Conservation (phyloP, 2,329 filamentous ascomycete species). For the Chaetomiaceae sp. region DNA sequence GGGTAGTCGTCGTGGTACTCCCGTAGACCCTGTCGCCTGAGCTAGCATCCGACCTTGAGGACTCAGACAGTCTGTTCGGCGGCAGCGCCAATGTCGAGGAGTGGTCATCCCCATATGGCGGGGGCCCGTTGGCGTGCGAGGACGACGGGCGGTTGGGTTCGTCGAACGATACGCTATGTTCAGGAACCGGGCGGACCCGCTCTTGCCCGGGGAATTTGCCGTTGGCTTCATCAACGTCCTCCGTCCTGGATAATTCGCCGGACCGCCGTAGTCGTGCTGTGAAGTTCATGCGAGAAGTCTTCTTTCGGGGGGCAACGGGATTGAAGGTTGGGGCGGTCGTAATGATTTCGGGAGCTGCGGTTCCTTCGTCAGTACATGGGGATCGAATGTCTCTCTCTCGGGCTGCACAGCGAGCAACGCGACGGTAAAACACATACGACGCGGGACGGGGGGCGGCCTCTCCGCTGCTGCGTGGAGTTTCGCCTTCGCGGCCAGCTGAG, state of each 20-base stretch:
- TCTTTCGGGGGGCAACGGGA: constrained; percentile 49
- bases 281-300: constrained; percentile 52
- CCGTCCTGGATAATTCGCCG: constrained; percentile 43
- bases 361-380: constrained; percentile 28
- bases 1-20: constrained; percentile 57
- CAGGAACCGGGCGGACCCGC: constrained; percentile 37
- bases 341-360: constrained; percentile 69
- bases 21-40: constrained; percentile 62
- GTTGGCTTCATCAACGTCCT: constrained; percentile 28
- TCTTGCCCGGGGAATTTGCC: constrained; percentile 32
- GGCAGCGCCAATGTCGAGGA: constrained; percentile 60
- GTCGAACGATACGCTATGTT: constrained; percentile 55
- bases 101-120: constrained; percentile 57
- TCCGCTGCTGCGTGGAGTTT: constrained; percentile 59
- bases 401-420: too few species aligned
- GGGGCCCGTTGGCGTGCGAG: constrained; percentile 38
- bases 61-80: constrained; percentile 70
- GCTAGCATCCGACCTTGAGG: constrained; percentile 83
- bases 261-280: constrained; percentile 51
- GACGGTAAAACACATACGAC: constrained; percentile 44
- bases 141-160: constrained; percentile 51
- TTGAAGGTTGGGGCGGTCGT: constrained; percentile 83
- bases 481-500: constrained; percentile 73
- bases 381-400: too few species aligned
- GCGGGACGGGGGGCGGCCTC: constrained; percentile 54